phyloP scores from a whole-genome alignment of 495 filamentous ascomycete genomes.

The Hypoxylon cercidicola region DNA sequence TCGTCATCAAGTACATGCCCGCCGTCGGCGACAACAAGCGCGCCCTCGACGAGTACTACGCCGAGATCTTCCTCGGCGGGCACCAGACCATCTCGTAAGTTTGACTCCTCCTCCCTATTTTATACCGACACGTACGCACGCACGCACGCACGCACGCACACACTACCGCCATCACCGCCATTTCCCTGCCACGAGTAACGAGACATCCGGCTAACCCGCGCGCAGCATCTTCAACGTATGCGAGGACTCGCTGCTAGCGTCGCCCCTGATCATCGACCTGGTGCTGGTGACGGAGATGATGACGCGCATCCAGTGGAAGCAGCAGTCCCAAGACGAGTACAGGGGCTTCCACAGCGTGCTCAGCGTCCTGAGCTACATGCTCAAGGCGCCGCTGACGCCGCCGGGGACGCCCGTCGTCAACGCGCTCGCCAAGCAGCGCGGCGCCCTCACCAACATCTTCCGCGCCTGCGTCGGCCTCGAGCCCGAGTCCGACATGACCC shows the following conservation, averaged over 20 bases:
- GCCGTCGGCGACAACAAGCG: constrained; percentile 99
- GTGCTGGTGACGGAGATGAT: constrained; percentile 94
- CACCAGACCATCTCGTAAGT: constrained; percentile 92
- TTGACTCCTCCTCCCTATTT: constrained; percentile 3
- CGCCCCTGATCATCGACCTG: constrained; percentile 96
- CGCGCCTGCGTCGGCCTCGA: constrained; percentile 96
- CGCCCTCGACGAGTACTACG: constrained; percentile 98
- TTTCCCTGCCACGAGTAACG: constrained; percentile 4
- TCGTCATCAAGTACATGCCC: constrained; percentile 99
- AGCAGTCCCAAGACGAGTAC: constrained; percentile 72
- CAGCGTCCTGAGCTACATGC: constrained; percentile 98
- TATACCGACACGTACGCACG: too few species aligned
- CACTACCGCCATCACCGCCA: too few species aligned
- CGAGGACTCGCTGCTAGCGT: constrained; percentile 97
- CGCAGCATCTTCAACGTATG: constrained; percentile 94
- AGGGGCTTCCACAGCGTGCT: constrained; percentile 97
- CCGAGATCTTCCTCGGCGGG: constrained; percentile 98
- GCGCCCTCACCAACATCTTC: constrained; percentile 97
- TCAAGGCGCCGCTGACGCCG: constrained; percentile 97
- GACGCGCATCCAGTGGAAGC: constrained; percentile 95
- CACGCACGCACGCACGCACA: too few species aligned
- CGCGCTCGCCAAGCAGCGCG: constrained; percentile 94
- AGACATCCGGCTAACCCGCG: constrained; percentile 1
- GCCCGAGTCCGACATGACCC: constrained; percentile 98
- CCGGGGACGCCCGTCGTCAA: constrained; percentile 97